Conservation (phyloP, 2,329 filamentous ascomycete species). For the Calycina herbarum region DNA sequence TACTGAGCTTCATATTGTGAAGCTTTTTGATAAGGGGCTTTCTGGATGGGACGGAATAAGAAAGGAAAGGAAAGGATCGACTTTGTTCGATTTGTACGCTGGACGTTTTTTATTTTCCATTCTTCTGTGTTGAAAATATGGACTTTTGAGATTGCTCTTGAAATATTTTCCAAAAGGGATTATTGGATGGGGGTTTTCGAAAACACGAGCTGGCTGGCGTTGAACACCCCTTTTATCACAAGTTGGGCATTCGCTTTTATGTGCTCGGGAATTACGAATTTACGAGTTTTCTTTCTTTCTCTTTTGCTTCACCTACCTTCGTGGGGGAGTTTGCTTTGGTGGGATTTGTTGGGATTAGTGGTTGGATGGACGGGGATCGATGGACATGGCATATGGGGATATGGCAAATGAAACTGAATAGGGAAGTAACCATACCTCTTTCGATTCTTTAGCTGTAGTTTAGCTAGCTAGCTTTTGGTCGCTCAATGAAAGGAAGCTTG, state of each 20-base stretch:
- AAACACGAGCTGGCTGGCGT: constrained; percentile 3
- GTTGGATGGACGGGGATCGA: background rate
- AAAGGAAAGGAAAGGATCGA: constrained; percentile 7
- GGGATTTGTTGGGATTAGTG: background rate
- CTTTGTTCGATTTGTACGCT: constrained; percentile 26
- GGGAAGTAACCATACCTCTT: background rate
- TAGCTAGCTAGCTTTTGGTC: constrained; percentile 8
- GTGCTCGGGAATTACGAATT: background rate
- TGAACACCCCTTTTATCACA: background rate
- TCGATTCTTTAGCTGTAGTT: constrained; percentile 7
- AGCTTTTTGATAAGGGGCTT: background rate
- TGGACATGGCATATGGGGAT: background rate
- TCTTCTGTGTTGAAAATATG: constrained; percentile 8
- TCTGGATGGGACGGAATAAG: constrained; percentile 9
- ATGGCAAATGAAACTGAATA: background rate
- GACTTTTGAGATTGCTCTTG: background rate
- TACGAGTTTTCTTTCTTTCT: background rate
- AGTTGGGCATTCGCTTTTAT: background rate
- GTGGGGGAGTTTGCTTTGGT: background rate
- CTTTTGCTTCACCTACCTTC: background rate
- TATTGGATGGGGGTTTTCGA: background rate
- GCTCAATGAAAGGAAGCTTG: constrained; percentile 3
- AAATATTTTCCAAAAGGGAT: background rate
- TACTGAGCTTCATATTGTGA: constrained; percentile 7
- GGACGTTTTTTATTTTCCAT: constrained; percentile 28